Evolutionary conservation across 1,284 basidiomycete genomes (phyloP).

Genomic region (Ganoderma resinaceum): DNA sequence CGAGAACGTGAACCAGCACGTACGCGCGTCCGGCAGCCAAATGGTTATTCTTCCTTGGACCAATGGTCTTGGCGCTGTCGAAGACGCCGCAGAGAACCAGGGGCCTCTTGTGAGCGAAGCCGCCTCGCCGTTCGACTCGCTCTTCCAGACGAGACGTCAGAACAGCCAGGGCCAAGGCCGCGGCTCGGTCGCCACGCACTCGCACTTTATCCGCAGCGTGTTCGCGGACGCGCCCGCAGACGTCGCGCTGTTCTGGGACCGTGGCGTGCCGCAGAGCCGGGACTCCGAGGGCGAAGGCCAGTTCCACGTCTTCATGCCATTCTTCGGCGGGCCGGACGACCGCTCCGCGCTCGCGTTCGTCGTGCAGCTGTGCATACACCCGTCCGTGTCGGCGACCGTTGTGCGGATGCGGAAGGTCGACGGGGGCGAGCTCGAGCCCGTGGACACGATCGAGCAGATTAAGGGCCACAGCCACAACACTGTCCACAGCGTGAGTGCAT

Average conservation of each 20-base stretch:
- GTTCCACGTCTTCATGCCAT: slow-evolving; percentile 84
- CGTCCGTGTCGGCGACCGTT: slow-evolving; percentile 72
- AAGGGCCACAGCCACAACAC: slow-evolving; percentile 33
- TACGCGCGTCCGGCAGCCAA: slow-evolving; percentile 64
- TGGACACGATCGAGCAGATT: slow-evolving; percentile 42
- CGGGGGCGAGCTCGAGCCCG: slow-evolving; percentile 39
- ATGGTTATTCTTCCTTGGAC: slow-evolving; percentile 88
- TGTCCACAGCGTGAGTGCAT: slow-evolving; percentile 18
- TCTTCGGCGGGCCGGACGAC: slow-evolving; percentile 94
- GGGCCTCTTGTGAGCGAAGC: background rate
- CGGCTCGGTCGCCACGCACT: slow-evolving; percentile 65
- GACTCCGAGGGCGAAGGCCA: slow-evolving; percentile 35
- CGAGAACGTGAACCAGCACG: slow-evolving; percentile 71
- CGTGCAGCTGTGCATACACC: slow-evolving; percentile 78
- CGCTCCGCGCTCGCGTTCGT: slow-evolving; percentile 82
- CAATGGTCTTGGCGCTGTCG: slow-evolving; percentile 36
- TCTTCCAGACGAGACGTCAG: slow-evolving; percentile 51
- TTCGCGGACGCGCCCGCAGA: slow-evolving; percentile 73
- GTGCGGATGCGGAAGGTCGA: slow-evolving; percentile 61
- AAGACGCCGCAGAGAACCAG: slow-evolving; percentile 7
- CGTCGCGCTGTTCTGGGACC: slow-evolving; percentile 86
- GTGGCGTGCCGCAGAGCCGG: slow-evolving; percentile 42
- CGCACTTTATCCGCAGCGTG: slow-evolving; percentile 82
- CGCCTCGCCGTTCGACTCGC: slow-evolving; percentile 53
- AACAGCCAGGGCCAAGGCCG: slow-evolving; percentile 43